phyloP scores from a whole-genome alignment of 306 rosid genomes.

The Castanopsis chinensis region DNA sequence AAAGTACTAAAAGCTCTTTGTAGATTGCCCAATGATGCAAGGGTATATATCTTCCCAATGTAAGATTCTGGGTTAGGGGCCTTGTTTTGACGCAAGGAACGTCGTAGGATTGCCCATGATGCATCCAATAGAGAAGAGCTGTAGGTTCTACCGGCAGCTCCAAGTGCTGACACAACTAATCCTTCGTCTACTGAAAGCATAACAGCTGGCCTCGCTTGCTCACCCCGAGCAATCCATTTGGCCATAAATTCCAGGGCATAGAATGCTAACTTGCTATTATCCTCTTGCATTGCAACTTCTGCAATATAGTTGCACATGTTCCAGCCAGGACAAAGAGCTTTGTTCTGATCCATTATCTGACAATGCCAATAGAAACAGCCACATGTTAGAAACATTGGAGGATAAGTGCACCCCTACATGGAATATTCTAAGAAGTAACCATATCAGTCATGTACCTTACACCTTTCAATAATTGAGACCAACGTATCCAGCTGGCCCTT shows the following conservation, averaged over 20 bases:
- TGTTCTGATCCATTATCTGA: constrained; percentile 85
- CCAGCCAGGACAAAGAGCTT: constrained; percentile 94
- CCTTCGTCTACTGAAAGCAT: constrained; percentile 81
- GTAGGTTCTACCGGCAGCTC: constrained; percentile 77
- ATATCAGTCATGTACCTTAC: constrained; percentile 59
- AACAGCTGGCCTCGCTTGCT: constrained; percentile 61
- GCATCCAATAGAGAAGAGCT: constrained; percentile 63
- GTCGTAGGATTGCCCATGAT: constrained; percentile 80
- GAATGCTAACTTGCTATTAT: constrained; percentile 77
- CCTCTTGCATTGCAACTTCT: constrained; percentile 59
- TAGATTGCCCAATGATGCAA: constrained; percentile 72
- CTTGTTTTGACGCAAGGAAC: constrained; percentile 72
- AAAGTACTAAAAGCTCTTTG: constrained; percentile 75
- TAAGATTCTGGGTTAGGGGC: constrained; percentile 89
- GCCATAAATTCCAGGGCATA: constrained; percentile 82
- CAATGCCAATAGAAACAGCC: constrained; percentile 25
- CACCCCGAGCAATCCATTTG: constrained; percentile 80
- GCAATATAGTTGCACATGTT: constrained; percentile 59
- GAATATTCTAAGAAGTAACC: constrained; percentile 16
- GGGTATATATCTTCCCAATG: constrained; percentile 74
- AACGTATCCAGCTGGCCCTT: constrained; percentile 69
- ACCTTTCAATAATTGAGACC: constrained; percentile 75
- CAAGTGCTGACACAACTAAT: constrained; percentile 64
- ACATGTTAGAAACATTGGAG: constrained; percentile 21
- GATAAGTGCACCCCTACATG: constrained; percentile 5